Evolutionary conservation across 495 filamentous ascomycete genomes (phyloP), one percentile per base, ranked within the genome.

Genomic region (Penicillium herquei): DNA sequence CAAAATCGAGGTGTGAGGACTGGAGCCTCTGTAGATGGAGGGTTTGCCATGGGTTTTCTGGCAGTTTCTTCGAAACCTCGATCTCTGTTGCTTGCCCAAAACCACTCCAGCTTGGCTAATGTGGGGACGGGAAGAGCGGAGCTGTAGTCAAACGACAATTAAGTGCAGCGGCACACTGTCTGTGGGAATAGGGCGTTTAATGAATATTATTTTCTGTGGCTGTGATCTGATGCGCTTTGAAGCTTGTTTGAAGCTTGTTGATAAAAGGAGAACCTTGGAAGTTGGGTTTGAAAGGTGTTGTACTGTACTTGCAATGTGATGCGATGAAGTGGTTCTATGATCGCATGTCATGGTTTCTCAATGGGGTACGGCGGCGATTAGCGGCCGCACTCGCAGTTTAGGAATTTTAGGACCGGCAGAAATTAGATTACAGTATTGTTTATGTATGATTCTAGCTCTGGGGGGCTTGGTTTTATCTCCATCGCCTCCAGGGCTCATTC

Each of bases 1-100:
- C 94, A 98, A 64, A 98, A 94, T 68, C 92, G 89, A 14, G 93
- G 92, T 30, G 83, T 93, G 45, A 98, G 77, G 40, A 66, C 63
- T 4, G 91, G 90, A 43, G 77, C 75, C 21, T 78, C 72, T 2
- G 69, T 74, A 26, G 72, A 71, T 9, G 82, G 74, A 26, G 83
- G 75, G 55, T 80, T 74, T 40, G 85, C 78, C 89, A 94, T 94
- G 54, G 58, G 75, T 33, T 47, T 49, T 45, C 49, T 49, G 43
- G 47, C 55, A 43, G 43, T 33, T 43, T 57, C 58, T 52, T 54
- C 59, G 35, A 56, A 33, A 33, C 62, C 58, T 59, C 52, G 56
- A 51, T 56, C 59, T 52, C 58, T 57, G 35, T 63, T 63, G 16
- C 52, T 56, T 52, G 67, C 64, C 72, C 76, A 79, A 47, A 79